These are phyloP conservation scores for Staphylotrichum longicolle DNA, from an alignment of 495 filamentous ascomycete genomes.

Conservation along the genomic window DNA sequence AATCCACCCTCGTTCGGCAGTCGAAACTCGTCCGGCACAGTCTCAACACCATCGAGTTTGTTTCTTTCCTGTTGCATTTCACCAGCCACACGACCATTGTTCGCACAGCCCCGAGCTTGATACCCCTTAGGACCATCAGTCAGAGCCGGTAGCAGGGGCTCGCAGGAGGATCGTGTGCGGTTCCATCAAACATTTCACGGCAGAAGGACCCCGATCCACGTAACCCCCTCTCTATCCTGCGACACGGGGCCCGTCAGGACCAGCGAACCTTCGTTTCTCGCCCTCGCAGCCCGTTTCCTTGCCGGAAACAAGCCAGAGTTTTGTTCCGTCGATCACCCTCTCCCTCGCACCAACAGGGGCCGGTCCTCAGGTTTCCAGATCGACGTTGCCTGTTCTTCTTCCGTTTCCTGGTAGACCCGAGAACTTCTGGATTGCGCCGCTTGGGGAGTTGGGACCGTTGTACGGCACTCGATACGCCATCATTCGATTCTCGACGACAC, in stretches of 20 bases:
- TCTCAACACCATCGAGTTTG: background rate
- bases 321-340: constrained; percentile 35
- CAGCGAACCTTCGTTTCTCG: constrained; percentile 30
- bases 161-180: constrained; percentile 23
- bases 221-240: constrained; percentile 33
- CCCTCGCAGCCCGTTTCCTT: constrained; percentile 22
- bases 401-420: background rate
- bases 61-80: background rate
- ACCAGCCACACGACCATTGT: constrained; percentile 11
- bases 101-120: constrained; percentile 11
- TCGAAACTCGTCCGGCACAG: constrained; percentile 15
- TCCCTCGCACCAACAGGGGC: constrained; percentile 26
- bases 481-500: background rate
- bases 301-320: constrained; percentile 27
- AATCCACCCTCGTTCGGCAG: constrained; percentile 1
- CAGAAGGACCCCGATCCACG: constrained; percentile 20
- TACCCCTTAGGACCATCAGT: constrained; percentile 8
- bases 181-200: constrained; percentile 22
- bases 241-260: constrained; percentile 31
- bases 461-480: background rate
- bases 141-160: constrained; percentile 17
- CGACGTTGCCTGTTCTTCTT: constrained; percentile 9
- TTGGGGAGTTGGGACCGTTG: no score
- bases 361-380: constrained; percentile 35
- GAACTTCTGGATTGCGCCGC: background rate